Conservation (phyloP, 2,329 filamentous ascomycete species). For the Colletotrichum spaethianum region DNA sequence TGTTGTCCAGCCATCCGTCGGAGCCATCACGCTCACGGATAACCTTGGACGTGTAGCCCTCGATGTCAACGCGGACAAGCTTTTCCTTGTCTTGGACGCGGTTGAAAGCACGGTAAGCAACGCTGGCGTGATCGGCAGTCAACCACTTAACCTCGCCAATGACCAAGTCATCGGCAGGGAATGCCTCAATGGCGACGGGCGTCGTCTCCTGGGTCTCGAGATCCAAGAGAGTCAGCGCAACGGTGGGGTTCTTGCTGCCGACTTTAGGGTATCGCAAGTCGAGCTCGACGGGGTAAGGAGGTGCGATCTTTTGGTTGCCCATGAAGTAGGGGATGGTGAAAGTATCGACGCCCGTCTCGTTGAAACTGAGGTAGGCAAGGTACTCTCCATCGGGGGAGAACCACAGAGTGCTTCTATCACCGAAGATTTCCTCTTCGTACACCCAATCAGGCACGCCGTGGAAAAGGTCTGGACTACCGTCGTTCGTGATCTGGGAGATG, state of each 20-base stretch:
- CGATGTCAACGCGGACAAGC: conserved; percentile 71
- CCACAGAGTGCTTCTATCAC: conserved; percentile 88
- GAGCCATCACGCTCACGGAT: conserved; percentile 71
- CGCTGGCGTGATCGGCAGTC: conserved; percentile 70
- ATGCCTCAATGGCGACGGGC: conserved; percentile 68
- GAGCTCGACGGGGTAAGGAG: conserved; percentile 73
- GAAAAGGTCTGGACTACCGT: conserved; percentile 74
- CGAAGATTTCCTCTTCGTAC: conserved; percentile 80
- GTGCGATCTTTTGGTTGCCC: conserved; percentile 68
- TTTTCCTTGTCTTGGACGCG: conserved; percentile 77
- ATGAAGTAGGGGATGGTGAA: conserved; percentile 79
- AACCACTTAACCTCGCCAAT: conserved; percentile 79
- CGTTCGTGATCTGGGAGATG: conserved; percentile 69
- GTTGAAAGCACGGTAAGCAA: conserved; percentile 78
- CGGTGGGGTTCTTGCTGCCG: conserved; percentile 76
- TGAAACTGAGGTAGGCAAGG: conserved; percentile 91
- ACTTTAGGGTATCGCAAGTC: conserved; percentile 79
- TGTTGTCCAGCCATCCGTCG: conserved; percentile 75
- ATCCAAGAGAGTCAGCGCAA: conserved; percentile 71
- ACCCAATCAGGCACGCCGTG: conserved; percentile 84
- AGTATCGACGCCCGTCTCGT: conserved; percentile 79
- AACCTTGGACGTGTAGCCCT: conserved; percentile 59
- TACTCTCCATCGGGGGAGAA: conserved; percentile 94
- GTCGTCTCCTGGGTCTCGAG: conserved; percentile 61
- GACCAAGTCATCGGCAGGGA: conserved; percentile 72